phyloP scores from a whole-genome alignment of 306 rosid species.

The Malus sylvestris region DNA sequence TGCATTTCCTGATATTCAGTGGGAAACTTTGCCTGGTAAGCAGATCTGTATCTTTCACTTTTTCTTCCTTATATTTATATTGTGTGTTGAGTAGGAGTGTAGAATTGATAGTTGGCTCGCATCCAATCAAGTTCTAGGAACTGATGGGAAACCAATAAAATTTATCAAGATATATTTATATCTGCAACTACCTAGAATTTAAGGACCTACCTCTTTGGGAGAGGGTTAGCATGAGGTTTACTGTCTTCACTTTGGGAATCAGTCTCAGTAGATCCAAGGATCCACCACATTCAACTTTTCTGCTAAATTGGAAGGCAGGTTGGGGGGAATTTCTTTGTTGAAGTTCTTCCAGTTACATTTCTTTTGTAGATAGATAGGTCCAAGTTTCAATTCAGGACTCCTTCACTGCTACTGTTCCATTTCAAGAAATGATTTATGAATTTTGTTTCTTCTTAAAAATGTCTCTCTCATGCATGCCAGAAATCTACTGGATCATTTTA shows the following conservation, averaged over 20 bases:
- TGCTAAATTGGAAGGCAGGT: too few relatives aligned
- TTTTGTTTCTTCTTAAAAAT: not conserved
- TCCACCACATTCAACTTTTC: too few relatives aligned
- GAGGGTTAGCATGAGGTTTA: too few relatives aligned
- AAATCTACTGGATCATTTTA: not conserved
- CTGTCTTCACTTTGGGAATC: too few relatives aligned
- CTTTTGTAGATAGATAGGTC: too few relatives aligned
- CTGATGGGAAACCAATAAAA: too few relatives aligned
- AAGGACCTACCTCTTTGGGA: too few relatives aligned
- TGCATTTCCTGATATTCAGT: slow-evolving; percentile 57
- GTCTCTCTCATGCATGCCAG: not conserved
- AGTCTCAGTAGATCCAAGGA: too few relatives aligned
- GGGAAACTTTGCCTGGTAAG: slow-evolving; percentile 78
- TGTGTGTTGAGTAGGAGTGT: not conserved
- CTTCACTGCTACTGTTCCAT: not conserved
- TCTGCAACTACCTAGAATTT: not conserved
- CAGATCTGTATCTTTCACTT: not conserved
- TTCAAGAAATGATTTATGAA: not conserved
- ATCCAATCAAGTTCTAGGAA: not conserved
- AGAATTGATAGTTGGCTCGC: not conserved
- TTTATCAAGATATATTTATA: not conserved
- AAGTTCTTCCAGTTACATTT: too few relatives aligned
- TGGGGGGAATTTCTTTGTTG: too few relatives aligned
- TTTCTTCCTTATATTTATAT: not conserved
- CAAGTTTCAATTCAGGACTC: too few relatives aligned